Evolutionary conservation across 441 rosid genomes (phyloP), one percentile per base, ranked within the genome.

Genomic region (Pelargonium citronellum): DNA sequence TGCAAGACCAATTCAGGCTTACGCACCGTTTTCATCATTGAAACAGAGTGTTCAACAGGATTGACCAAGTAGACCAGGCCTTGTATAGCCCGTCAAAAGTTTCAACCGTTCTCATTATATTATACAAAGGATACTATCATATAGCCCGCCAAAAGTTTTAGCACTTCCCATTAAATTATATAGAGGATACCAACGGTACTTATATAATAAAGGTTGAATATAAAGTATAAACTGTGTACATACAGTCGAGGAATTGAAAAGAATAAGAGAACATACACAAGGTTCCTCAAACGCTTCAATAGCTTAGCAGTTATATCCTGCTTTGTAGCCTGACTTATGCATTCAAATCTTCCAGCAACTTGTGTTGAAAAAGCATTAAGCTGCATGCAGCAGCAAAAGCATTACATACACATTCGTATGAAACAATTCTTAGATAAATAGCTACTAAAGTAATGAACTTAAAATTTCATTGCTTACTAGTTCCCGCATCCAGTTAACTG

Each of bases 311-410:
- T 79, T 67, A 88, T 81, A 72, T 90, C 92, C 76, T 86, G 86
- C 73, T 82, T 81, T 39, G 90, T 79, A 39, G 86, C 74, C 81
- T 85, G 96, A 80, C 86, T 86, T 64, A 79, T 77, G 81, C 81
- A 78, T 71, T 84, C 79, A 84, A 72, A 77, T 78, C 74, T 81
- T 71, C 81, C 86, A 74, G 81, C 76, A 49, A 91, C 81, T 85
- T 92, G 96, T 55, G 95, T 76, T 51, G 88, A 82, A 83, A 92
- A 92, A 75, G 92, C 91, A 79, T 90, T 92, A 66, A 92, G 88
- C 97, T 92, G 67, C 79, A 80, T 17, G 19, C 24, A 71, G 44
- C 74, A 74, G 44, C 27, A 74, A 71, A 72, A 73, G 19, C 71
- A 57, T 73, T 67, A 69, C 22, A 76, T 80, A 72, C 67, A 49